Base-by-base conservation (phyloP, 2,329 filamentous ascomycete species). In the Alternaria sp. region DNA sequence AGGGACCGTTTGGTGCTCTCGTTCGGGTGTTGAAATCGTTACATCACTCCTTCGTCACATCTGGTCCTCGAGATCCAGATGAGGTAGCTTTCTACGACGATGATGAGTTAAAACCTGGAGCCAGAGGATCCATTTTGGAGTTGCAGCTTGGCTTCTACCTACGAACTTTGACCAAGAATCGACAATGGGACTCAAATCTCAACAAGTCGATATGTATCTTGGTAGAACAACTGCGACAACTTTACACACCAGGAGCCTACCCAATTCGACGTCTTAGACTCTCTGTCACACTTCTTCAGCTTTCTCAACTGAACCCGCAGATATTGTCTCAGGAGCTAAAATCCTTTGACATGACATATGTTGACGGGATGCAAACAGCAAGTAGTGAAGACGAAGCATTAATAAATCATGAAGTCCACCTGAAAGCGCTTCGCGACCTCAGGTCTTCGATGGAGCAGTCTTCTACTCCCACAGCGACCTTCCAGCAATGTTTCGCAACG, bases 1-100 rank as follows among this genome's bases (percentile, higher is more conserved):
- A 79, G 29, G 80, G 83, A 9, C 81, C 84, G 51, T 77, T 83
- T 2, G 79, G 81, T 51, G 77, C 81, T 3, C 79, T 91, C 8
- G 88, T 83, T 7, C 83, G 88, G 34, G 83, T 86, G 0, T 75
- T 90, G 13, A 82, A 83, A 23, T 83, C 84, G 4, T 82, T 90
- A 50, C 80, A 88, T 28, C 88, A 86, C 62, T 79, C 89, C 14
- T 73, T 72, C 44, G 51, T 74, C 33, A 73, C 68, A 46, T 60
- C 63, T 34, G 67, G 70, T 84, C 56, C 80, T 80, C 51, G 83
- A 81, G n/a, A 83, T 79, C 69, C 80, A 3, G 61, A 84, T 41
- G 84, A 88, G 51, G 85, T 65, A 1, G 71, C 69, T 4, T 73
- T 73, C 23, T 77, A 77, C 42, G 79, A 82, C 54, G 67, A 79